phyloP scores from a whole-genome alignment of 2,329 filamentous ascomycete species.

The Ascochyta viciae-villosae region DNA sequence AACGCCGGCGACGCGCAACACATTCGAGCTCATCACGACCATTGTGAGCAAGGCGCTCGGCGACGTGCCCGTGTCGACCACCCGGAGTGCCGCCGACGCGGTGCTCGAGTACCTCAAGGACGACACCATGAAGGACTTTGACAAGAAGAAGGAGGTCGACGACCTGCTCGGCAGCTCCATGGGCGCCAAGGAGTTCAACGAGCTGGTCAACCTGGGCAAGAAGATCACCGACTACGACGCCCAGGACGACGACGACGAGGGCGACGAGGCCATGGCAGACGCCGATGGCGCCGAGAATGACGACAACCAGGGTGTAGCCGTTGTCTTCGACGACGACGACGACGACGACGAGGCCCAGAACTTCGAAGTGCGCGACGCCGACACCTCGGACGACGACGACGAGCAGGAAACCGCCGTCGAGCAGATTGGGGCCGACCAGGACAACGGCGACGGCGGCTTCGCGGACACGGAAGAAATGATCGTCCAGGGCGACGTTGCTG shows the following conservation, averaged over 20 bases:
- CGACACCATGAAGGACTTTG: conserved; percentile 93
- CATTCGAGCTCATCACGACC: conserved; percentile 92
- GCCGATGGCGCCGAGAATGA: conserved; percentile 74
- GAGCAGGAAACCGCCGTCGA: conserved; percentile 69
- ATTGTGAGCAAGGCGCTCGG: conserved; percentile 88
- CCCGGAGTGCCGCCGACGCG: conserved; percentile 91
- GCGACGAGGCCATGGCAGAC: conserved; percentile 69
- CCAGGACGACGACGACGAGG: conserved; percentile 87
- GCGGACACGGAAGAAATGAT: conserved; percentile 78
- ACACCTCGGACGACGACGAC: conserved; percentile 80
- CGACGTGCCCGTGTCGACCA: conserved; percentile 90
- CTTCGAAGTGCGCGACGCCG: conserved; percentile 84
- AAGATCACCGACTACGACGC: conserved; percentile 99
- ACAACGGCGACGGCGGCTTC: conserved; percentile 58
- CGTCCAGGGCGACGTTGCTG: conserved; percentile 71
- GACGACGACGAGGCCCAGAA: conserved; percentile 77
- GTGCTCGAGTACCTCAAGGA: conserved; percentile 92
- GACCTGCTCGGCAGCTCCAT: conserved; percentile 86
- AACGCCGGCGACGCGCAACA: conserved; percentile 88
- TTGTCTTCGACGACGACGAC: conserved; percentile 94
- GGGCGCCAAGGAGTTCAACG: conserved; percentile 91
- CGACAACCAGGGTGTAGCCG: conserved; percentile 93
- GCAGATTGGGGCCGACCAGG: conserved; percentile 58
- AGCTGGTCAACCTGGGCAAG: conserved; percentile 93
- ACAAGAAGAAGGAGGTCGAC: conserved; percentile 98